Evolutionary conservation across 768 basidiomycete genomes (phyloP).

Genomic region (Ramaria rubella): DNA sequence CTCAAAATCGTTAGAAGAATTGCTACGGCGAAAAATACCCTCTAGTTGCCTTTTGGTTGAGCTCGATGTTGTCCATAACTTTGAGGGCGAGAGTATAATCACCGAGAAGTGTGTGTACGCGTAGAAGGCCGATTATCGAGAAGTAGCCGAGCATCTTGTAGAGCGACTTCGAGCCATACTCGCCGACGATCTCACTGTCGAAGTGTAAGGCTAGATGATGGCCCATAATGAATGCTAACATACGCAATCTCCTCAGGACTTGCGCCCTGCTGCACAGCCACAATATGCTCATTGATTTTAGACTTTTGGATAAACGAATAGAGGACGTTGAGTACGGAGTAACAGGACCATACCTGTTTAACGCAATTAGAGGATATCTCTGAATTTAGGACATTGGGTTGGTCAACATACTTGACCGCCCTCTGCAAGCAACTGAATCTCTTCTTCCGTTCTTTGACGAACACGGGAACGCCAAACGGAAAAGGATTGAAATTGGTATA

Average conservation of each 20-base stretch:
- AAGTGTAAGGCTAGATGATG: not conserved
- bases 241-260: constrained; percentile 78
- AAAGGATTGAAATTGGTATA: constrained; percentile 97
- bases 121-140: constrained; percentile 88
- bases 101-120: constrained; percentile 93
- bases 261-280: constrained; percentile 75
- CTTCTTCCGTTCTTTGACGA: constrained; percentile 84
- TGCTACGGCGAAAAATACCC: not conserved
- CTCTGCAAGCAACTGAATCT: constrained; percentile 74
- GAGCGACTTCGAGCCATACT: constrained; percentile 83
- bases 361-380: not conserved
- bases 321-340: constrained; percentile 95
- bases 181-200: constrained; percentile 73
- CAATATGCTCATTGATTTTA: constrained; percentile 87
- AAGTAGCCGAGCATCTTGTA: constrained; percentile 97
- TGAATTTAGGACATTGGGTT: not conserved
- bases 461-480: constrained; percentile 85
- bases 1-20: not conserved
- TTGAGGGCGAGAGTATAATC: constrained; percentile 94
- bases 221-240: constrained; percentile 24
- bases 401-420: constrained; percentile 44
- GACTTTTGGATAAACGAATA: constrained; percentile 99
- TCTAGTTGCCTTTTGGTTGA: constrained; percentile 83
- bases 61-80: constrained; percentile 89
- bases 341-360: constrained; percentile 87